phyloP scores from a whole-genome alignment of 805 yeast genomes.

The Lipomyces orientalis region DNA sequence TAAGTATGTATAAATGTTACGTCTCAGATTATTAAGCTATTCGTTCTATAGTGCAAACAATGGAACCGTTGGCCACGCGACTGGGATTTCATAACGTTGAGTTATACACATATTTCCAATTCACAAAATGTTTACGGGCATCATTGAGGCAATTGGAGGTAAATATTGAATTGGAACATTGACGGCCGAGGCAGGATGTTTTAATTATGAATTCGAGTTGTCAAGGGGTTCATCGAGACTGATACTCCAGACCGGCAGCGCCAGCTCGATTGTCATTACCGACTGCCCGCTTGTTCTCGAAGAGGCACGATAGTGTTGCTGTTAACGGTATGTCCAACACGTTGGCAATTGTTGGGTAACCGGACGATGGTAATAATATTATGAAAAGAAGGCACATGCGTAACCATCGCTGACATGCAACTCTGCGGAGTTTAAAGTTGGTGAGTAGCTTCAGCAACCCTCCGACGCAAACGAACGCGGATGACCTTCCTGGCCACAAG shows the following conservation, averaged over 20 bases:
- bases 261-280: slow-evolving; percentile 70
- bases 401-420: slow-evolving; percentile 87
- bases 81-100: not conserved
- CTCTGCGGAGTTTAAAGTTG: slow-evolving; percentile 74
- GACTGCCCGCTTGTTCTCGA: slow-evolving; percentile 66
- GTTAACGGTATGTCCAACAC: slow-evolving; percentile 63
- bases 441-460: slow-evolving; percentile 91
- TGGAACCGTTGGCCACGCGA: not conserved
- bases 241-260: slow-evolving; percentile 69
- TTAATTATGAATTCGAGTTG: slow-evolving; percentile 44
- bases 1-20: not conserved
- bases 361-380: not conserved
- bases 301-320: slow-evolving; percentile 89
- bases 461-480: slow-evolving; percentile 80
- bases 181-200: slow-evolving; percentile 40
- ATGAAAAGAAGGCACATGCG: slow-evolving; percentile 56
- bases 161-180: slow-evolving; percentile 29
- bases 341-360: not conserved
- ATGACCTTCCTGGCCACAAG: slow-evolving; percentile 62
- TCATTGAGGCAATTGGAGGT: slow-evolving; percentile 83
- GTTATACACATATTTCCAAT: not conserved
- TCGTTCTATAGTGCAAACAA: too few relatives aligned
- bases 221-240: slow-evolving; percentile 52
- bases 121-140: slow-evolving; percentile 83
- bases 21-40: too few relatives aligned